Evolutionary conservation across 192 early-diverging fungal species (phyloP), one percentile per base, ranked within the genome.

Genomic region (Diversispora epigaea): DNA sequence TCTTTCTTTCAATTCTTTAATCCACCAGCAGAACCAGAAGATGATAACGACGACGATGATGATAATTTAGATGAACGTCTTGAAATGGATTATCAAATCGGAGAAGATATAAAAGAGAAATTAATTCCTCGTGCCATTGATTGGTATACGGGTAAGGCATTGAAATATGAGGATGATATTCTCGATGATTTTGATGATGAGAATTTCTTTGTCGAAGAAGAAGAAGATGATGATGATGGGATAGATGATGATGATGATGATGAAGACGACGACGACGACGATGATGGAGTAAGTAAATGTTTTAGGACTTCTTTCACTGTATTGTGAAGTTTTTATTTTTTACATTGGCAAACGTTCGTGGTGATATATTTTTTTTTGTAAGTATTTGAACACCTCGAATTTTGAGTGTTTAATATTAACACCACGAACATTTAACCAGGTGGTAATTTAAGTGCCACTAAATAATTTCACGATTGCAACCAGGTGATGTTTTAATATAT

Each of bases 1-100:
- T 95, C 96, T 68, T 99, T 99, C 90, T 99, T 99, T 89, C 89
- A 86, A 65, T 98, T 98, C 90, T 99, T 99, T 84, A 88, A 79
- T 41, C 92, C 94, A 52, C 93, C 93, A 55, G 87, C 84, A 40
- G 89, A 92, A 14, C 89, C 91, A 39, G 92, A 92, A 78, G 91
- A 93, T 10, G 87, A 91, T 46, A 87, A 91, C 64, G 86, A 87
- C 54, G 93, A 92, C 22, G 86, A 89, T 47, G 89, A 85, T 55
- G 90, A 93, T 65, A 88, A 93, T 81, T 82, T 95, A 67, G 95
- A 95, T 75, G 89, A 91, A 61, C 91, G 87, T 76, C 84, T 99
- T 54, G 95, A 98, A 86, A 79, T 83, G 46, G 98, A 99, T 83
- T 99, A 98, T 82, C 93, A 97, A 84, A 83, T 96, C 80, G 97